Evolutionary conservation across 2,329 filamentous ascomycete genomes (phyloP).

Genomic region (Ophiostoma australiae): DNA sequence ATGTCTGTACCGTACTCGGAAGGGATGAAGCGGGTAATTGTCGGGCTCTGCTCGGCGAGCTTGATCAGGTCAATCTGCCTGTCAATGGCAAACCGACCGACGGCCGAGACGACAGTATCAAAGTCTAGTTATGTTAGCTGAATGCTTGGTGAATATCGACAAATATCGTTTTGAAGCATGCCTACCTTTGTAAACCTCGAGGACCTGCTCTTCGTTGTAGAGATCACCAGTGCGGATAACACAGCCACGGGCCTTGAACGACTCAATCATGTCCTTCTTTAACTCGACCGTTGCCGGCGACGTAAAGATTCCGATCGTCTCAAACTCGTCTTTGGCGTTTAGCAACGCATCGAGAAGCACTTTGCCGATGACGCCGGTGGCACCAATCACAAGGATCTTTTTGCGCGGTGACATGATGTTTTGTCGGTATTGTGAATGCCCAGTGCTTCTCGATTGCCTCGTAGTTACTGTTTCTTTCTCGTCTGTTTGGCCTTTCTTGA

Average conservation of each 20-base stretch:
- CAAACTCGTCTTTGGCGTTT: constrained; percentile 33
- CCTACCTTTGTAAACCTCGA: constrained; percentile 21
- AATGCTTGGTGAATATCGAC: too few relatives aligned
- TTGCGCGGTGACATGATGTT: constrained; percentile 7
- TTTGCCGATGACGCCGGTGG: constrained; percentile 36
- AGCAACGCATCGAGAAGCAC: constrained; percentile 35
- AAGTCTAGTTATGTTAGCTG: constrained; percentile 16
- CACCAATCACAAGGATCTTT: constrained; percentile 34
- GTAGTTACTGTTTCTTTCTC: neutral
- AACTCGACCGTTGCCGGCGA: constrained; percentile 18
- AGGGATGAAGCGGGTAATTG: constrained; percentile 47
- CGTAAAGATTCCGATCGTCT: constrained; percentile 48
- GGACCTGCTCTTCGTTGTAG: constrained; percentile 21
- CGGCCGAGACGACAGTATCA: constrained; percentile 25
- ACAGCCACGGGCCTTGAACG: constrained; percentile 14
- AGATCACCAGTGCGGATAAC: constrained; percentile 21
- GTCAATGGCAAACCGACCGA: constrained; percentile 25
- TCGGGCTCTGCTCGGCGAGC: constrained; percentile 43
- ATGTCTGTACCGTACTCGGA: constrained; percentile 26
- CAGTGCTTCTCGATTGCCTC: neutral
- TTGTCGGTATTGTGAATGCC: neutral
- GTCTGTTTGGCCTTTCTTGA: neutral
- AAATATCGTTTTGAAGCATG: too few relatives aligned
- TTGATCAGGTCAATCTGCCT: constrained; percentile 24
- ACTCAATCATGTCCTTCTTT: constrained; percentile 21